Conservation (phyloP, 2,329 filamentous ascomycete species). For the Trichoderma guizhouense region DNA sequence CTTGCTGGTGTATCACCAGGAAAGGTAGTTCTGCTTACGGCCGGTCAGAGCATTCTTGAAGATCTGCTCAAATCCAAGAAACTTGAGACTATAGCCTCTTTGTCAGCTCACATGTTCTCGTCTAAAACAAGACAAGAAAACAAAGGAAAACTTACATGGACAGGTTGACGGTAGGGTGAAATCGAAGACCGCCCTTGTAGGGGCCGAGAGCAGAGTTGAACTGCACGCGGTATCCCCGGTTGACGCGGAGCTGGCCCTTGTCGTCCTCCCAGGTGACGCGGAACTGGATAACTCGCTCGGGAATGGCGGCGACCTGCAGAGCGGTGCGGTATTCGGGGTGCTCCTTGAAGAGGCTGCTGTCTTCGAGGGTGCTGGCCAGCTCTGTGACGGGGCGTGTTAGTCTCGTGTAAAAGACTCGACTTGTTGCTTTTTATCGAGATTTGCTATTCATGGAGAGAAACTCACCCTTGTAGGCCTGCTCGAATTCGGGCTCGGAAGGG, state of each 20-base stretch:
- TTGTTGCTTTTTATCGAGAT: not conserved
- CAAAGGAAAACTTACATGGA: constrained; percentile 48
- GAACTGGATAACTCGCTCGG: constrained; percentile 96
- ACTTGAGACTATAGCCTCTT: constrained; percentile 64
- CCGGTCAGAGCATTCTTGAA: constrained; percentile 99
- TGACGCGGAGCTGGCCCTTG: constrained; percentile 82
- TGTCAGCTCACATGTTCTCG: not conserved
- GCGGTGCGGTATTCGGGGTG: constrained; percentile 93
- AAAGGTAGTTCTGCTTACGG: constrained; percentile 53
- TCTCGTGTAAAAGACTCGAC: not conserved
- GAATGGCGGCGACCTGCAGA: constrained; percentile 81
- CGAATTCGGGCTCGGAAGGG: constrained; percentile 89
- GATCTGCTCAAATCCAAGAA: constrained; percentile 98
- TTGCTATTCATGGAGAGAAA: constrained; percentile 20
- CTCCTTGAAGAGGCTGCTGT: constrained; percentile 88
- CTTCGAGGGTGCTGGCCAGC: constrained; percentile 90
- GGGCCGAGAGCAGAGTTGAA: constrained; percentile 97
- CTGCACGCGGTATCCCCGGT: constrained; percentile 93
- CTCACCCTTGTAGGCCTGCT: constrained; percentile 95
- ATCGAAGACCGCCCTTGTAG: constrained; percentile 95
- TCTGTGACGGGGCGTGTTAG: constrained; percentile 50
- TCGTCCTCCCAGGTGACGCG: constrained; percentile 96
- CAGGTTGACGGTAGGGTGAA: constrained; percentile 85
- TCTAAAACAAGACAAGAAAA: constrained; percentile 25
- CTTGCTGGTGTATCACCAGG: not conserved